Evolutionary conservation across 768 basidiomycete species (phyloP), one percentile per base, ranked within the genome.

Genomic region (Rickenella mellea): DNA sequence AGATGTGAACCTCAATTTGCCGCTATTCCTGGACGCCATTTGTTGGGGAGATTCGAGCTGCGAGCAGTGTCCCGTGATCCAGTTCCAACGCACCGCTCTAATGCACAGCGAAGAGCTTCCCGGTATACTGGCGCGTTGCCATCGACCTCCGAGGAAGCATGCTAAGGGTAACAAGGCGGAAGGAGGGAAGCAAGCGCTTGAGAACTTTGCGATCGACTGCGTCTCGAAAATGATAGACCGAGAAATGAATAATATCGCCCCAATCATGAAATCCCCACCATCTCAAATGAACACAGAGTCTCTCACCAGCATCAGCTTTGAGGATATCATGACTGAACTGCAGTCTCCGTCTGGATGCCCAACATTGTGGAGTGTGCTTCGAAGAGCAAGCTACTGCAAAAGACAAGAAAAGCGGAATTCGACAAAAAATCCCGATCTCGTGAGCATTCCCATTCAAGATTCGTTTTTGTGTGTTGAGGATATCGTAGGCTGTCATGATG

Each of bases 31-130:
- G 14, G 61, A 61, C 44, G 60, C 50, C 1, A 12, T 66, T 22
- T 56, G 54, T 45, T 64, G 61, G 60, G 59, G 59, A 14, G 53
- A 63, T 47, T 3, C 25, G 4, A 44, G 38, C 1, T 62, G 61
- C 31, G 55, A 27, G 19, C 31, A 40, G n/a, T 47, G 59, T 43
- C n/a, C n/a, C n/a, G 15, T 10, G 29, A 51, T 61, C 11, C 51
- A 47, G 1, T 47, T 36, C 30, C 51, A 46, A 25, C 42, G 58
- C 4, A 48, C 50, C 4, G 39, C 44, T 5, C 45, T 63, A 4
- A 42, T 63, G 37, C 38, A 47, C n/a, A 54, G 54, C 28, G 39
- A 39, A 1, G 51, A 54, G 38, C 51, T 64, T 17, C 51, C 49
- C 3, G 24, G 17, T 0, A 58, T 64, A 38, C 45, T 64, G 3